Evolutionary conservation across 257 asterid genomes (phyloP).

Genomic region (Solanum bukasovii): DNA sequence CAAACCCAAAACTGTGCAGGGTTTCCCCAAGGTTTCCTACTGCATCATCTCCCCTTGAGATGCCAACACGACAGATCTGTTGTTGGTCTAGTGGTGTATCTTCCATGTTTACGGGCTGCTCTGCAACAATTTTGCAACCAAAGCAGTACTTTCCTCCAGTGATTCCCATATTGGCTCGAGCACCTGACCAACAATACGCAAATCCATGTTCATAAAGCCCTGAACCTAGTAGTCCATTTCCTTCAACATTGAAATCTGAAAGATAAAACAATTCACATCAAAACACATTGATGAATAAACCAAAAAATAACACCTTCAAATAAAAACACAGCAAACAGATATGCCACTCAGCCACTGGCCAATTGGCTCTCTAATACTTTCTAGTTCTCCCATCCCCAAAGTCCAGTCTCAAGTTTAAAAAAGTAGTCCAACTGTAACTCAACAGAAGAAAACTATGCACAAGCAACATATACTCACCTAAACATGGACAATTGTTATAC

Average conservation of each 20-base stretch:
- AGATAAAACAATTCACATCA: background rate
- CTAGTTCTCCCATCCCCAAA: background rate
- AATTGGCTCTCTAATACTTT: background rate
- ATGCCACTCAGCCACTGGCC: background rate
- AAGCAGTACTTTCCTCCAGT: slow-evolving; percentile 51
- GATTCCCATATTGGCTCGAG: slow-evolving; percentile 53
- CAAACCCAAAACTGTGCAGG: slow-evolving; percentile 37
- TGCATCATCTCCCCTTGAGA: slow-evolving; percentile 48
- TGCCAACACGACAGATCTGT: slow-evolving; percentile 39
- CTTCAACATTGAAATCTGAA: slow-evolving; percentile 45
- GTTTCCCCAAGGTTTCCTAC: slow-evolving; percentile 48
- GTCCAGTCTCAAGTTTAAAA: background rate
- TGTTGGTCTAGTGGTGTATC: slow-evolving; percentile 39
- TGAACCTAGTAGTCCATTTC: slow-evolving; percentile 43
- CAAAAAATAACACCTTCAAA: background rate
- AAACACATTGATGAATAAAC: background rate
- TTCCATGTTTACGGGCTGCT: slow-evolving; percentile 40
- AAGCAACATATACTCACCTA: background rate
- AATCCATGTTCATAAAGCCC: slow-evolving; percentile 44
- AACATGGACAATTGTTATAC: background rate
- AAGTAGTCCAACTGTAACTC: background rate
- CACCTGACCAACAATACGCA: slow-evolving; percentile 74
- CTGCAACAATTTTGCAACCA: slow-evolving; percentile 44
- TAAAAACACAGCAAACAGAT: background rate
- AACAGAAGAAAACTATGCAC: background rate